phyloP scores from a whole-genome alignment of 2,329 filamentous ascomycete genomes.

The Lasiodiplodia theobromae region DNA sequence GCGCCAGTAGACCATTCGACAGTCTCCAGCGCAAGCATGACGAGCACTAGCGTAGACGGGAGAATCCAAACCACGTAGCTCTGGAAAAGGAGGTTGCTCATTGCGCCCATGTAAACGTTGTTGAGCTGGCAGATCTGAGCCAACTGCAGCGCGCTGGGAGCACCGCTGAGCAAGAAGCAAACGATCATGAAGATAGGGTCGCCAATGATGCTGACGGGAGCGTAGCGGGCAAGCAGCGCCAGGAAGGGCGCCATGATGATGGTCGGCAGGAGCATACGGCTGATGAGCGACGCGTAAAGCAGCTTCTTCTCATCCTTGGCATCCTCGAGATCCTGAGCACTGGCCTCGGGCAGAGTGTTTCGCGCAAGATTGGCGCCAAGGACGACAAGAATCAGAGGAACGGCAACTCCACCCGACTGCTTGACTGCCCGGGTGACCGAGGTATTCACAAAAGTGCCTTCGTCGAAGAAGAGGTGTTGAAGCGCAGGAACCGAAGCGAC shows the following conservation, averaged over 20 bases:
- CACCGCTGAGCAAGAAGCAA: slow-evolving; percentile 93
- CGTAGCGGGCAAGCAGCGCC: slow-evolving; percentile 85
- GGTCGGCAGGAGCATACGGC: slow-evolving; percentile 91
- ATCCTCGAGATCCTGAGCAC: slow-evolving; percentile 73
- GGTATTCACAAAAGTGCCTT: slow-evolving; percentile 89
- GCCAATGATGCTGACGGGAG: slow-evolving; percentile 91
- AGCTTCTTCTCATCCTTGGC: slow-evolving; percentile 73
- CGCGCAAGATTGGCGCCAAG: slow-evolving; percentile 92
- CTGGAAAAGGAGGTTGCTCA: slow-evolving; percentile 92
- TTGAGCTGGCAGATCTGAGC: slow-evolving; percentile 99
- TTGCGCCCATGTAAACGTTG: slow-evolving; percentile 91
- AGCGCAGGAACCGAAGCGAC: slow-evolving; percentile 86
- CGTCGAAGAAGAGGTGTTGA: slow-evolving; percentile 84
- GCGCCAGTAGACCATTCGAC: slow-evolving; percentile 72
- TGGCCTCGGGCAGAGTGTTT: slow-evolving; percentile 79
- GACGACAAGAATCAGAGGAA: slow-evolving; percentile 93
- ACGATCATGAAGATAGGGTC: slow-evolving; percentile 99
- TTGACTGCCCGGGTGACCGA: slow-evolving; percentile 87
- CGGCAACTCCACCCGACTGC: slow-evolving; percentile 88
- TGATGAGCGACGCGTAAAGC: slow-evolving; percentile 82
- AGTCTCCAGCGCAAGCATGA: slow-evolving; percentile 90
- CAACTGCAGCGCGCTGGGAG: slow-evolving; percentile 90
- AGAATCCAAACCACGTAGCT: slow-evolving; percentile 98
- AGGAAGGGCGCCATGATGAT: slow-evolving; percentile 91
- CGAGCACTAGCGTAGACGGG: slow-evolving; percentile 87